Evolutionary conservation across 176 grass and related monocot species (phyloP), one percentile per base, ranked within the genome.

Genomic region (Carex parvula): DNA sequence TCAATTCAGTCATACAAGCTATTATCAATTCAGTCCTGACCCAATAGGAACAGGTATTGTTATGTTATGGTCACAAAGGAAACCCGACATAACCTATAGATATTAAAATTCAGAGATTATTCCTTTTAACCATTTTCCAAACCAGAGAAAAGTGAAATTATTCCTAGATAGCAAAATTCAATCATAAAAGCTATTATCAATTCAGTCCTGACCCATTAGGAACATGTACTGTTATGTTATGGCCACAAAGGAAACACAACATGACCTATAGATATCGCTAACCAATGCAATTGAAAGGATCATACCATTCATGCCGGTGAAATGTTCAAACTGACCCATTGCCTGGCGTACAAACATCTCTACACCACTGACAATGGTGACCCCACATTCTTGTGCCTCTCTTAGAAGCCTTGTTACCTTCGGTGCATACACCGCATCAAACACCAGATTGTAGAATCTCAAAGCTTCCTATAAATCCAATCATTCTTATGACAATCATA

Each of bases 321-420:
- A 99, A 85, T 8, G 81, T 87, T 99, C 89, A 81, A 99, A 99
- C 76, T 99, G 96, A 58, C 89, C 88, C 86, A 93, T 88, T 58
- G 96, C 93, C 85, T 95, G 96, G 84, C 96, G 91, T 80, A 94
- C 35, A 80, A 99, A 99, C 96, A 99, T 99, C 80, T 99, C 96
- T 44, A 94, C 86, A 79, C 96, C 96, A 61, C 96, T 99, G 81
- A 99, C 93, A 89, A 90, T 87, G 73, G 87, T 71, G 16, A 88
- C 77, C 82, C 93, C 96, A 79, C 64, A 87, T 82, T 95, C 96
- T 81, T 90, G 61, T 63, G 96, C 96, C 84, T 99, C 96, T 85
- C 87, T 87, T 83, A 99, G 58, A 93, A 99, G 96, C 60, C 91
- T 89, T 3, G 93, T 99, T 84, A 89, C 88, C 83, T 94, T 95